Percentiles rank a stretch among this genome's conserved stretches.
These are phyloP conservation scores for Amyloporia xantha DNA, from an alignment of 768 basidiomycete species.

Conservation along the genomic window DNA sequence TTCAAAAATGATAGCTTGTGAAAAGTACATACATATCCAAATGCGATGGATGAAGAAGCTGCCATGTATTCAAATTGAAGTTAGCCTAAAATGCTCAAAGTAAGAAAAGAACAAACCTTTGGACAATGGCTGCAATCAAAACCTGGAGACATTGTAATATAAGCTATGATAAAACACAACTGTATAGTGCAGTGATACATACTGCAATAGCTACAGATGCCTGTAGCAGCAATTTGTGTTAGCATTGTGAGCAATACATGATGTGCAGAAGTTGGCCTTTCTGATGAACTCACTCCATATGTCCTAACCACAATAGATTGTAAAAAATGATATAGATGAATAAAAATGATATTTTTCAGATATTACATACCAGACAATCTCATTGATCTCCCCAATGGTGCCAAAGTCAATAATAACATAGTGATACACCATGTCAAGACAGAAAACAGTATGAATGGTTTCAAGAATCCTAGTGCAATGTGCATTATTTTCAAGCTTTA, in stretches of 20 bases:
- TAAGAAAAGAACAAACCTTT: constrained; percentile 1
- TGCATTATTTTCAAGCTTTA: not conserved
- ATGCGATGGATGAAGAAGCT: constrained; percentile 8
- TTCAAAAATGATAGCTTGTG: too few species aligned
- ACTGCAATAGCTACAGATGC: not conserved
- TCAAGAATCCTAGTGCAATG: constrained; percentile 1
- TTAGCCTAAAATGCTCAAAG: not conserved
- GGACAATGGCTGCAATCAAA: not conserved
- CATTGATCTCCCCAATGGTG: not conserved
- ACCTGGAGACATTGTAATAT: not conserved
- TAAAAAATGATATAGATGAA: not conserved
- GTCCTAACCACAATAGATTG: constrained; percentile 1
- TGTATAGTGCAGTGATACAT: not conserved
- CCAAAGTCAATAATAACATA: constrained; percentile 6
- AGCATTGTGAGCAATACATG: not conserved
- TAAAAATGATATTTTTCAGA: not conserved
- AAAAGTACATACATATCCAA: constrained; percentile 3
- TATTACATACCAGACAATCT: constrained; percentile 7
- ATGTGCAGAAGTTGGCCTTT: not conserved
- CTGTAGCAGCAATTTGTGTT: not conserved
- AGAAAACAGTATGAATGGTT: constrained; percentile 1
- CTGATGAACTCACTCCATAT: too few species aligned
- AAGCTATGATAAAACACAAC: not conserved
- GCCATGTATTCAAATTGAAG: not conserved
- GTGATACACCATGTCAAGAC: constrained; percentile 1